Conservation (phyloP, 805 yeast species). For the Yamadazyma scolyti region DNA sequence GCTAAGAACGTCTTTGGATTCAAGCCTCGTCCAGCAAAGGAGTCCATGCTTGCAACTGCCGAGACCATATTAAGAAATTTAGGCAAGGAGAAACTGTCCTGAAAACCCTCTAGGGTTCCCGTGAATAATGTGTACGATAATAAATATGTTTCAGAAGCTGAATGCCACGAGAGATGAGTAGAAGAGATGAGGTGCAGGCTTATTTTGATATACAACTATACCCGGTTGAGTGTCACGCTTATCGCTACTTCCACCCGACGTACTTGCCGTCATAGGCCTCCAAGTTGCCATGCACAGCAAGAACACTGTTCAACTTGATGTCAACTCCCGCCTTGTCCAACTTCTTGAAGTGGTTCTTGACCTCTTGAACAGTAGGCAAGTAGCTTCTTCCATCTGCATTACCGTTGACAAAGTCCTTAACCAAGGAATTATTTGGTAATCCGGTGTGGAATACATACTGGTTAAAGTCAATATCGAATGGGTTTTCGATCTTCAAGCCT, state of each 20-base stretch:
- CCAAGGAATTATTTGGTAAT: conserved; percentile 67
- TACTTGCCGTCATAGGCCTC: conserved; percentile 39
- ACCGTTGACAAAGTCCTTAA: conserved; percentile 67
- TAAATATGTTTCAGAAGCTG: no score
- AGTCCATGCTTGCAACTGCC: no score
- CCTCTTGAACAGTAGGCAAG: conserved; percentile 67
- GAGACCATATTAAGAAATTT: no score
- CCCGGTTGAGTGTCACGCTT: no score
- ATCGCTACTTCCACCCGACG: conserved; percentile 38
- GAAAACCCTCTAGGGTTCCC: no score
- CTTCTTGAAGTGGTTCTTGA: conserved; percentile 59
- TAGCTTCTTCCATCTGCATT: conserved; percentile 60
- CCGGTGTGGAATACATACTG: conserved; percentile 68
- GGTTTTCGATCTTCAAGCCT: conserved; percentile 36
- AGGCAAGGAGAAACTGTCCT: no score
- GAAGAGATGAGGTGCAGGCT: no score
- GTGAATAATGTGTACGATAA: no score
- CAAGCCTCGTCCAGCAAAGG: no score
- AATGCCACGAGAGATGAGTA: no score
- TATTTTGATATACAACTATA: no score
- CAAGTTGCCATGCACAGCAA: conserved; percentile 53
- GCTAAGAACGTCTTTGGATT: conserved; percentile 5
- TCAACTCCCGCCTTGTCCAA: conserved; percentile 57
- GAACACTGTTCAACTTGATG: conserved; percentile 54
- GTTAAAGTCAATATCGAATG: conserved; percentile 36